These are phyloP conservation scores for Lipomyces japonicus DNA, from an alignment of 805 yeast genomes.

Conservation along the genomic window DNA sequence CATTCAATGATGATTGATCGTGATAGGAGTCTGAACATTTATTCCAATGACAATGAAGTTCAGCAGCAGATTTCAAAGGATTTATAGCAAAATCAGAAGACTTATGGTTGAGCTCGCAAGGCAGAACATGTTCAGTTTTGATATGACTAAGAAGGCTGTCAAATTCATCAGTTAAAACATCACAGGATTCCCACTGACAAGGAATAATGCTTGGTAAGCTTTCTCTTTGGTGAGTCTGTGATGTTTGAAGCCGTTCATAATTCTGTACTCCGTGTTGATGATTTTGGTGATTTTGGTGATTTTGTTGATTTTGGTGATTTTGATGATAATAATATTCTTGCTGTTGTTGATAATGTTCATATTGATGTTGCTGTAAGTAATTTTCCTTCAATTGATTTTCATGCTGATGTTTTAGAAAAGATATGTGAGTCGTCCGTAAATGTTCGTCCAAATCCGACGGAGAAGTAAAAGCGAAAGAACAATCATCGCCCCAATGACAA, in stretches of 20 bases:
- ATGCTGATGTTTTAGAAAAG: constrained; percentile 14
- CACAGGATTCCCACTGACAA: constrained; percentile 44
- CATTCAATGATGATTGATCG: constrained; percentile 18
- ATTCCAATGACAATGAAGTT: constrained; percentile 29
- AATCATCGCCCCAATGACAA: constrained; percentile 30
- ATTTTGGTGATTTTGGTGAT: constrained; percentile 9
- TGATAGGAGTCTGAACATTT: constrained; percentile 19
- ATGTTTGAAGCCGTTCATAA: background rate
- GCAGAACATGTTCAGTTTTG: constrained; percentile 28
- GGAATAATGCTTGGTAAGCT: background rate
- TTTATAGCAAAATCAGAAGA: background rate
- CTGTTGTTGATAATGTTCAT: background rate
- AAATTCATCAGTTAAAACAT: constrained; percentile 33
- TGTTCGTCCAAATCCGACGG: constrained; percentile 25
- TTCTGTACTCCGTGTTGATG: background rate
- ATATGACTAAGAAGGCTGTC: constrained; percentile 34
- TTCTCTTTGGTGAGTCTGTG: background rate
- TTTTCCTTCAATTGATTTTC: background rate
- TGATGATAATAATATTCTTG: constrained; percentile 3
- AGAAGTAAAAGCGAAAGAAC: constrained; percentile 25
- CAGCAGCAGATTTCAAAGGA: background rate
- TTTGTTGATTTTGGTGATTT: constrained; percentile 8
- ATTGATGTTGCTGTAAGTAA: background rate
- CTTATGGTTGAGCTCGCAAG: constrained; percentile 4
- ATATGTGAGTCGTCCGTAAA: constrained; percentile 21